Percentiles rank a stretch among this genome's conserved stretches.
These are phyloP conservation scores for Berberis thunbergii DNA, from an alignment of 164 flowering plant genomes.

Conservation along the genomic window DNA sequence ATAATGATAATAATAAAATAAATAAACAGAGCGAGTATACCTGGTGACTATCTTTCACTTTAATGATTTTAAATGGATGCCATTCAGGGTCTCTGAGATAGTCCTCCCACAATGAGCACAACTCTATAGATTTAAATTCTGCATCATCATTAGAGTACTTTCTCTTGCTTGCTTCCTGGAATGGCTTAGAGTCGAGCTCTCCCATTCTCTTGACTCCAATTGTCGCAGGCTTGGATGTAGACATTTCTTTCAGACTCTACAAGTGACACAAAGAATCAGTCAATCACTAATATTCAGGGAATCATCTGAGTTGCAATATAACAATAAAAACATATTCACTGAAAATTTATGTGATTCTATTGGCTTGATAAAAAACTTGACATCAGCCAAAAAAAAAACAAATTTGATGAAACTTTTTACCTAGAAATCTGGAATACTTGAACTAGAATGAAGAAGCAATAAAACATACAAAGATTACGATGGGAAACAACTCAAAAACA, in stretches of 20 bases:
- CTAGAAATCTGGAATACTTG: too few species aligned
- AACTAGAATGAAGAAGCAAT: too few species aligned
- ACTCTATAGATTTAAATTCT: conserved; percentile 39
- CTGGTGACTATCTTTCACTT: conserved; percentile 26
- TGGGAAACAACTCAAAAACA: too few species aligned
- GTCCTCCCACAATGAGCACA: conserved; percentile 65
- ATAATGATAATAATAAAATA: too few species aligned
- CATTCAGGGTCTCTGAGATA: conserved; percentile 55
- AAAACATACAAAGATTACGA: too few species aligned
- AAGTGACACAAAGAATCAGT: not conserved
- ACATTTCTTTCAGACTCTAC: conserved; percentile 47
- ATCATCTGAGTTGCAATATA: not conserved
- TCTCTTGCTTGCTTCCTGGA: conserved; percentile 42
- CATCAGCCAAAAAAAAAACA: too few species aligned
- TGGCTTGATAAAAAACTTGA: too few species aligned
- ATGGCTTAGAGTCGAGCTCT: conserved; percentile 55
- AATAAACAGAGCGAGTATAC: conserved; percentile 12
- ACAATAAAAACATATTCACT: not conserved
- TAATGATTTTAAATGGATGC: conserved; percentile 48
- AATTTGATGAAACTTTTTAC: too few species aligned
- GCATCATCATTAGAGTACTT: conserved; percentile 44
- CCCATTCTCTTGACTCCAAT: conserved; percentile 85
- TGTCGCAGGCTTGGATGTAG: not conserved
- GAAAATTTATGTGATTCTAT: too few species aligned
- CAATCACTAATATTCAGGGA: not conserved